These are phyloP conservation scores for Gossypium sturtianum DNA, from an alignment of 345 rosid species.

Conservation along the genomic window DNA sequence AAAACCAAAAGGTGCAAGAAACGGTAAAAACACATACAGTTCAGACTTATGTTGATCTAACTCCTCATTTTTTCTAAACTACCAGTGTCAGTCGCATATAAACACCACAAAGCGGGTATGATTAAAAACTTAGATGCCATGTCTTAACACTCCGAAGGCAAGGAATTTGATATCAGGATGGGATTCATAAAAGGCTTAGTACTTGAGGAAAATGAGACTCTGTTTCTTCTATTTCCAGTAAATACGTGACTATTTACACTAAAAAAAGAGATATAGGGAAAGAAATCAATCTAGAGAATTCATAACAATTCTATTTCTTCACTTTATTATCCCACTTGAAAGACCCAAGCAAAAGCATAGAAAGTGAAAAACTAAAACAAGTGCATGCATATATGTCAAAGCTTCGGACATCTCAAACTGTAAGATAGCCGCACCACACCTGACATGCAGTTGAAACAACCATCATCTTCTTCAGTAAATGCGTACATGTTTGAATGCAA, in stretches of 20 bases:
- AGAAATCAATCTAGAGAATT: background rate
- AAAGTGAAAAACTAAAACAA: background rate
- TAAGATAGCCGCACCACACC: constrained; percentile 27
- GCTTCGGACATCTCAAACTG: background rate
- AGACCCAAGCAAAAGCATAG: background rate
- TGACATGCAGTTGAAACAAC: constrained; percentile 49
- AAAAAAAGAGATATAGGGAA: background rate
- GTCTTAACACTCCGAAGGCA: background rate
- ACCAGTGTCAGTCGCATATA: background rate
- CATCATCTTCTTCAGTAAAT: constrained; percentile 44
- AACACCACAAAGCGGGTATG: background rate
- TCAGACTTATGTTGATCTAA: background rate
- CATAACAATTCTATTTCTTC: background rate
- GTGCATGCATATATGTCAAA: background rate
- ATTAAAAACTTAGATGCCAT: background rate
- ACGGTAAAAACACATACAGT: background rate
- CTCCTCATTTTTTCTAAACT: background rate
- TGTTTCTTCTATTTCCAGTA: background rate
- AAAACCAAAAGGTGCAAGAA: background rate
- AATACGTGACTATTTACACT: background rate
- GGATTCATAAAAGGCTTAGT: background rate
- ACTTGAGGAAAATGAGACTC: background rate
- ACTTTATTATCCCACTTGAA: background rate
- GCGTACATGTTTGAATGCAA: constrained; percentile 44
- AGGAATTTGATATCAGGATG: background rate